Evolutionary conservation across 805 yeast species (phyloP), one percentile per base, ranked within the genome.

Genomic region (Jamesozyma gamospora): DNA sequence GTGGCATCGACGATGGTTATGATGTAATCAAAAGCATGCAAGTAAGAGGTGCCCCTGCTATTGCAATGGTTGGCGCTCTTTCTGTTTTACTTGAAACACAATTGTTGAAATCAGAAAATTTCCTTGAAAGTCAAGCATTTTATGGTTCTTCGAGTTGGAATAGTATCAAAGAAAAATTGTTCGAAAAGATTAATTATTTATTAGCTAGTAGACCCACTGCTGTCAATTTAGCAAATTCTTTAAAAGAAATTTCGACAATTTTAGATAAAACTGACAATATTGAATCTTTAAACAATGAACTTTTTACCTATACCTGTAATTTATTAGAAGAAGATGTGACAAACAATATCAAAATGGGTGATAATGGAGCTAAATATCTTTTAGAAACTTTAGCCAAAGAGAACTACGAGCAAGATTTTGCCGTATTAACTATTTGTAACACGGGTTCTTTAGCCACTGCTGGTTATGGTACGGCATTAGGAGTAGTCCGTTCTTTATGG

Each of bases 11-110:
- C 35, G 87, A 81, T 57, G 96, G 94, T 3, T 85, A 65, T 61
- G 69, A 71, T 15, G 94, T 83, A n/a, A 90, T 90, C 59, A 79
- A 77, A 55, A 70, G 70, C 42, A 90, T 90, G 98, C 87, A 84
- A 52, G 96, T 94, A 4, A 72, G 98, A 58, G 98, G 98, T 29
- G 98, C 98, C 0, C 98, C 98, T 0, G 97, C 97, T 1, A 90
- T 90, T 56, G 96, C 96, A 45, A 84, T 90, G 42, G 96, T 90
- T 2, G 97, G 95, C 4, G 78, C 87, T 1, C 71, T 88, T 43
- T 75, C 95, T 2, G 72, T 90, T 3, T 79, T 84, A 2, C 77
- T 82, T n/a, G 96, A 90, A 48, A 61, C 75, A 3, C 63, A 62
- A 41, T 51, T 55, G 52, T 35, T 65, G 36, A 56, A 45, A 28